Conservation (phyloP, 2,329 filamentous ascomycete genomes). For the Microsporum canis region DNA sequence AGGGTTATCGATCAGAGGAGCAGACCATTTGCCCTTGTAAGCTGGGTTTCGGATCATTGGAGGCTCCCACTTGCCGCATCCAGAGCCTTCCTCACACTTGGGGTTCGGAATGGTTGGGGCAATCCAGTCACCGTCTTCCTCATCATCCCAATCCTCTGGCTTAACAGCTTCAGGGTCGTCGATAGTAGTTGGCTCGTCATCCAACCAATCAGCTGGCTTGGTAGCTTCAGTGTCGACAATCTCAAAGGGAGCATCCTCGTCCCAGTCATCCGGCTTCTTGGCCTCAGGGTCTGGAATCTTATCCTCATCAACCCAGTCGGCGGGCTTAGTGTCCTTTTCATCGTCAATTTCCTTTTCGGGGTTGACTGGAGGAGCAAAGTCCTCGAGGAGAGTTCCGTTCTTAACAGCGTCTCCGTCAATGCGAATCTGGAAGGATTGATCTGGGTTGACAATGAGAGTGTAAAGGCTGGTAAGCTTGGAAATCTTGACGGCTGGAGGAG, state of each 20-base stretch:
- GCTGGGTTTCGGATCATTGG: slow-evolving; percentile 88
- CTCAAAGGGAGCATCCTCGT: slow-evolving; percentile 95
- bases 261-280: slow-evolving; percentile 96
- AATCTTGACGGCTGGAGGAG: slow-evolving; percentile 73
- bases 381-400: slow-evolving; percentile 82
- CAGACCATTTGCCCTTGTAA: slow-evolving; percentile 98
- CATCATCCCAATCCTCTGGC: slow-evolving; percentile 98
- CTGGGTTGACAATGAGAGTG: slow-evolving; percentile 89
- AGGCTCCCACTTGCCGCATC: slow-evolving; percentile 85
- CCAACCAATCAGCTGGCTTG: slow-evolving; percentile 92
- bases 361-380: slow-evolving; percentile 90
- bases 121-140: slow-evolving; percentile 98
- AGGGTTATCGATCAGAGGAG: slow-evolving; percentile 90
- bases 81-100: slow-evolving; percentile 86
- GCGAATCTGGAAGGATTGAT: slow-evolving; percentile 89
- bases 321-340: slow-evolving; percentile 82
- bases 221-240: slow-evolving; percentile 86
- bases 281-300: slow-evolving; percentile 87
- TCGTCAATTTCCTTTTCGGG: slow-evolving; percentile 91
- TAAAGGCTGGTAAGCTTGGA: slow-evolving; percentile 90
- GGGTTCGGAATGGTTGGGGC: slow-evolving; percentile 85
- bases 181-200: slow-evolving; percentile 68
- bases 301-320: slow-evolving; percentile 88
- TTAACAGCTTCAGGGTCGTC: slow-evolving; percentile 92
- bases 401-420: slow-evolving; percentile 83